These are phyloP conservation scores for Flaveria linearis DNA, from an alignment of 129 eudicot genomes.

Conservation along the genomic window DNA sequence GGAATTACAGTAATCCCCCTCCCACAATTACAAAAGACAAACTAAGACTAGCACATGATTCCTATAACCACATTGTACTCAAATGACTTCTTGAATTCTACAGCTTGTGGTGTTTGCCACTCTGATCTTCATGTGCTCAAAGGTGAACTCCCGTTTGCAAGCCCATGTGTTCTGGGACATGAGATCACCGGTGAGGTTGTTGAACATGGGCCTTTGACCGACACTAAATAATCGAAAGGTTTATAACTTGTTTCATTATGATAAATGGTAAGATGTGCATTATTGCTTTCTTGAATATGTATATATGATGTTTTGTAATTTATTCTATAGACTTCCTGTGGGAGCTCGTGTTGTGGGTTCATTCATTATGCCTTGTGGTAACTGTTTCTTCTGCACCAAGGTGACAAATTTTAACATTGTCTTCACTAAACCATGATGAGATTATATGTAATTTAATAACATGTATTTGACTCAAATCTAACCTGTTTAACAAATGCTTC, in stretches of 20 bases:
- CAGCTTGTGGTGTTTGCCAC: constrained; percentile 99
- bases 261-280: background rate
- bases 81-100: constrained; percentile 15
- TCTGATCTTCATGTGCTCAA: constrained; percentile 94
- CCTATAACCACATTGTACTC: background rate
- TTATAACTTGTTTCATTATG: background rate
- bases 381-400: constrained; percentile 89
- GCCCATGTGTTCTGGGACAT: constrained; percentile 94
- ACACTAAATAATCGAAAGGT: constrained; percentile 79
- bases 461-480: background rate
- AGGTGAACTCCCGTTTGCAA: constrained; percentile 92
- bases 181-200: constrained; percentile 99
- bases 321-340: constrained; percentile 67
- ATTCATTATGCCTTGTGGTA: constrained; percentile 98
- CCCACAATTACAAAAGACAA: too few species aligned
- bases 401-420: constrained; percentile 38
- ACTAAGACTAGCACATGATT: too few species aligned
- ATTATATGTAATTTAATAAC: background rate
- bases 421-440: background rate
- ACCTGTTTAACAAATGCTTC: background rate
- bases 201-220: constrained; percentile 82
- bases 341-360: constrained; percentile 95
- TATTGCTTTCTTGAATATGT: background rate
- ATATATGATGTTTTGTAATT: constrained; percentile 19
- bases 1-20: too few species aligned